Evolutionary conservation across 139 green algal genomes (phyloP).

Genomic region (Microglena sp.): DNA sequence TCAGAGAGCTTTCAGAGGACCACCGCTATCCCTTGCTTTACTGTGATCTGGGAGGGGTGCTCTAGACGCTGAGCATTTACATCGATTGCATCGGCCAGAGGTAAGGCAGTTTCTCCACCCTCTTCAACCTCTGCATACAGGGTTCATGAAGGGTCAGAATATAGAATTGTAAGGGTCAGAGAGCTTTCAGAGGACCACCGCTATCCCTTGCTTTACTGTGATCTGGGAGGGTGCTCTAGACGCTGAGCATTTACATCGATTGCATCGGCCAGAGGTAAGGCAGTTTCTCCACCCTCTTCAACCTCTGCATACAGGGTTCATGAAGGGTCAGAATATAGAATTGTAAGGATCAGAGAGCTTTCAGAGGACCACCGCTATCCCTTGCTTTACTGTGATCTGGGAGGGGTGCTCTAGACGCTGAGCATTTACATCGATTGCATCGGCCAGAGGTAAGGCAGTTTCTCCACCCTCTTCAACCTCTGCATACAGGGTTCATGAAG

Average conservation of each 20-base stretch:
- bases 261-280: constrained; percentile 36
- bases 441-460: constrained; percentile 48
- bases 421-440: constrained; percentile 30
- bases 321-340: no score
- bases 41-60: constrained; percentile 22
- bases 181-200: constrained; percentile 18
- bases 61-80: constrained; percentile 22
- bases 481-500: constrained; percentile 5
- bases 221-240: constrained; percentile 8
- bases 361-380: constrained; percentile 18
- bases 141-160: background rate
- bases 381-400: constrained; percentile 20
- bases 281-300: constrained; percentile 56
- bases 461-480: constrained; percentile 58
- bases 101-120: constrained; percentile 62
- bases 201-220: constrained; percentile 13
- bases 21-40: constrained; percentile 20
- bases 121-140: constrained; percentile 38
- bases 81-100: constrained; percentile 39
- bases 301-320: constrained; percentile 30
- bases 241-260: constrained; percentile 42
- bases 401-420: constrained; percentile 27
- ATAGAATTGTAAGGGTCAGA: no score
- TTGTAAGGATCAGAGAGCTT: no score
- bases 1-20: constrained; percentile 20